Conservation (phyloP, 1,284 basidiomycete genomes). For the Fistulinella staudtii region DNA sequence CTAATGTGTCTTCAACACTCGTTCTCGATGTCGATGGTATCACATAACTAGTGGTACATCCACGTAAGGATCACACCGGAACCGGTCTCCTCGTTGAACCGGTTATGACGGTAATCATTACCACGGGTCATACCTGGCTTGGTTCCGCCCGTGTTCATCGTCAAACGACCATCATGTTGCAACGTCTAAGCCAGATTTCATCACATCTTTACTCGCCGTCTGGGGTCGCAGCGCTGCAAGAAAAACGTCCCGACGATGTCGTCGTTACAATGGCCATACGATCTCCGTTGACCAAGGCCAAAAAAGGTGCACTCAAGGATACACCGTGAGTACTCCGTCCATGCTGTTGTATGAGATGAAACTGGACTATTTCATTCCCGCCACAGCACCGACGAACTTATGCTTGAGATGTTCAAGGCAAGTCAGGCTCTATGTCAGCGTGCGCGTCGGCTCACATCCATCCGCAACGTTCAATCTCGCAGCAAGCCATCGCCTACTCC, state of each 20-base stretch:
- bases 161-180: slow-evolving; percentile 10
- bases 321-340: slow-evolving; percentile 43
- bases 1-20: too few species aligned
- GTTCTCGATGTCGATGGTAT: too few species aligned
- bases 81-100: too few species aligned
- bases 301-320: slow-evolving; percentile 80
- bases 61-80: too few species aligned
- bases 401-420: slow-evolving; percentile 76
- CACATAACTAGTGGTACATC: too few species aligned
- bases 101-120: background rate
- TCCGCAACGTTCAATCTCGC: too few species aligned
- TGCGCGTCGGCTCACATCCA: too few species aligned
- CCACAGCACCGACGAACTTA: slow-evolving; percentile 70
- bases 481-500: slow-evolving; percentile 62
- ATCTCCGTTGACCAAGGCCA: slow-evolving; percentile 71
- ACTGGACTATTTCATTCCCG: background rate
- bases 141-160: background rate
- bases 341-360: background rate
- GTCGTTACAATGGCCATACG: slow-evolving; percentile 78
- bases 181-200: slow-evolving; percentile 63
- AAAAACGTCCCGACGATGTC: slow-evolving; percentile 66
- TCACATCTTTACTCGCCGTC: slow-evolving; percentile 50
- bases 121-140: background rate
- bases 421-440: slow-evolving; percentile 1
- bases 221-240: slow-evolving; percentile 45